These are phyloP conservation scores for Penicillium desertorum DNA, from an alignment of 495 filamentous ascomycete species.

Conservation along the genomic window DNA sequence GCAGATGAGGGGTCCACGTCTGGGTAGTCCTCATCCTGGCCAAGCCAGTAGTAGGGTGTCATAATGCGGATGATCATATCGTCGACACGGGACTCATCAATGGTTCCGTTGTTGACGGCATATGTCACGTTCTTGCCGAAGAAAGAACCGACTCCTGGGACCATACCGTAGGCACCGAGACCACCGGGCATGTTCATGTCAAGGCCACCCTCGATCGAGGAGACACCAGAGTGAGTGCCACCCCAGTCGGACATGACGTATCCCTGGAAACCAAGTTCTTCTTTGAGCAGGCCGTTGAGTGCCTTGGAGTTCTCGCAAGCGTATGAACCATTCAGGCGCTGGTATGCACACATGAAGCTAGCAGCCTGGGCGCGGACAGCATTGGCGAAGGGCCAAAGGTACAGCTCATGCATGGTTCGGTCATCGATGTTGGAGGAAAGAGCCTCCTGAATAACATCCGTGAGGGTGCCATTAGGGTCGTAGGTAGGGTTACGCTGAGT, in stretches of 20 bases:
- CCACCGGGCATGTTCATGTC: slow-evolving; percentile 63
- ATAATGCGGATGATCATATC: slow-evolving; percentile 54
- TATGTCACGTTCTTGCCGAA: slow-evolving; percentile 46
- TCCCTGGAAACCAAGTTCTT: slow-evolving; percentile 65
- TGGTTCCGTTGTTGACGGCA: slow-evolving; percentile 54
- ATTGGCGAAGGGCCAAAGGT: slow-evolving; percentile 74
- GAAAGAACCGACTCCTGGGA: slow-evolving; percentile 45
- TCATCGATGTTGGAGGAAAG: slow-evolving; percentile 61
- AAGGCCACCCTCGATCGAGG: slow-evolving; percentile 54
- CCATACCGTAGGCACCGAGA: slow-evolving; percentile 20
- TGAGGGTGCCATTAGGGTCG: slow-evolving; percentile 59
- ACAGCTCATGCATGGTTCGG: slow-evolving; percentile 75
- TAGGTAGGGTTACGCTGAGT: slow-evolving; percentile 29
- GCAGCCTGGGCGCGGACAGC: slow-evolving; percentile 60
- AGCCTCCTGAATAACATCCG: slow-evolving; percentile 72
- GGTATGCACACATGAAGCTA: slow-evolving; percentile 70
- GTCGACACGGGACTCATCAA: slow-evolving; percentile 58
- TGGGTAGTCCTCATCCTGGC: slow-evolving; percentile 49
- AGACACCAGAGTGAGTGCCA: slow-evolving; percentile 56
- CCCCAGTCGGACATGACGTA: slow-evolving; percentile 67
- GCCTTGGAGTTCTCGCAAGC: slow-evolving; percentile 63
- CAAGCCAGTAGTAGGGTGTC: slow-evolving; percentile 52
- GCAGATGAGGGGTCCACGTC: slow-evolving; percentile 43
- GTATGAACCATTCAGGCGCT: slow-evolving; percentile 64
- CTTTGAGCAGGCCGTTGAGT: slow-evolving; percentile 63